phyloP scores from a whole-genome alignment of 2,329 filamentous ascomycete genomes.

The Microsporum canis region DNA sequence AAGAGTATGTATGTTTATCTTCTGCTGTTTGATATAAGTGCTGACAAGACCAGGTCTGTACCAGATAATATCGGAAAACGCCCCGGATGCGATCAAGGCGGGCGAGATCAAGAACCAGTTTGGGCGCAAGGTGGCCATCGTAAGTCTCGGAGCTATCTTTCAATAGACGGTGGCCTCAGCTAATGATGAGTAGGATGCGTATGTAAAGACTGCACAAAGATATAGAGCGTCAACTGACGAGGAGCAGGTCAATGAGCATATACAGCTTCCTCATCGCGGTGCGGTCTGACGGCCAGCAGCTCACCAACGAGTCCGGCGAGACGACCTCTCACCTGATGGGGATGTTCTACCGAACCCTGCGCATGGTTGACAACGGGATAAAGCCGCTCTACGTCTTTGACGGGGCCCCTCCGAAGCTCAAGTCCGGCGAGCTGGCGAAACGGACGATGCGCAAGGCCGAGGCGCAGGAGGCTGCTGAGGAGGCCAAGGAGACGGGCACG shows the following conservation, averaged over 20 bases:
- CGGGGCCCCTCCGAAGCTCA: conserved; percentile 90
- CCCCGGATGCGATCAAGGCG: conserved; percentile 88
- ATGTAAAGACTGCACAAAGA: conserved; percentile 14
- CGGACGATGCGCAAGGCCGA: conserved; percentile 92
- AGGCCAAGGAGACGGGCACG: conserved; percentile 93
- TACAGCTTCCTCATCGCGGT: conserved; percentile 98
- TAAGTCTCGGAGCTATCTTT: conserved; percentile 38
- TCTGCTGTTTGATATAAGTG: background rate
- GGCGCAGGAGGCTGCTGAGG: conserved; percentile 78
- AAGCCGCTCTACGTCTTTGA: conserved; percentile 98
- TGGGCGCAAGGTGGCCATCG: conserved; percentile 93
- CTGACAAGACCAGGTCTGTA: conserved; percentile 48
- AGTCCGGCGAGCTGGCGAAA: conserved; percentile 92
- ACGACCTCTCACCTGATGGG: conserved; percentile 98
- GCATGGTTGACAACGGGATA: conserved; percentile 97
- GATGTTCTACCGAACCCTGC: conserved; percentile 97
- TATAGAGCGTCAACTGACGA: no score
- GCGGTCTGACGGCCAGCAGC: conserved; percentile 88
- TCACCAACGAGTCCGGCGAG: conserved; percentile 88
- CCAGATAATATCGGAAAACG: conserved; percentile 77
- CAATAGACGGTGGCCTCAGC: background rate
- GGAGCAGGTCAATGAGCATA: conserved; percentile 82
- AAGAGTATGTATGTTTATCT: background rate
- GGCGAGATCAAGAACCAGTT: conserved; percentile 99
- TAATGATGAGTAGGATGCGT: conserved; percentile 36